Conservation (phyloP, 2,329 filamentous ascomycete species). For the Volutella citrinella region DNA sequence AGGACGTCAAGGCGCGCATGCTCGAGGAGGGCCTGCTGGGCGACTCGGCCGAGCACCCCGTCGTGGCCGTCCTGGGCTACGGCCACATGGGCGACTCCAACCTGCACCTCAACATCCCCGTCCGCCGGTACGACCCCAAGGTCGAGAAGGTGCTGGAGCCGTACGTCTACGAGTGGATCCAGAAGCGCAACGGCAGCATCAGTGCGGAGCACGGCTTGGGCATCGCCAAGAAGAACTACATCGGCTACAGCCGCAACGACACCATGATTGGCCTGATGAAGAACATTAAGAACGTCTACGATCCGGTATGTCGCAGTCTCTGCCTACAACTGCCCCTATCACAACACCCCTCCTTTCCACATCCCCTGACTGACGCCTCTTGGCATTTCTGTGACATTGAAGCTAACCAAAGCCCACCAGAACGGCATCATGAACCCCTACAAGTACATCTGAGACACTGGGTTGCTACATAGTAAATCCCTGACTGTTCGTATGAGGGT, state of each 20-base stretch:
- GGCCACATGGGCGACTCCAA: constrained; percentile 98
- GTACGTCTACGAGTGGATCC: constrained; percentile 97
- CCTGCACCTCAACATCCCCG: constrained; percentile 86
- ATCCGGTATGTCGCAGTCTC: constrained; percentile 66
- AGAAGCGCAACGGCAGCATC: constrained; percentile 84
- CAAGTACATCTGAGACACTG: constrained; percentile 71
- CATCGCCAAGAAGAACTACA: constrained; percentile 91
- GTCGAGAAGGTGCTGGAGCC: constrained; percentile 89
- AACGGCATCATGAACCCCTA: constrained; percentile 99
- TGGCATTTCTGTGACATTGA: constrained; percentile 2
- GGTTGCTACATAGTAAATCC: no score
- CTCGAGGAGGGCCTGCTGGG: constrained; percentile 73
- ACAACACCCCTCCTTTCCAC: constrained; percentile 8
- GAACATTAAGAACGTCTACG: constrained; percentile 90
- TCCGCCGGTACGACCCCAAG: constrained; percentile 77
- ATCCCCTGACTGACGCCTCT: constrained; percentile 1
- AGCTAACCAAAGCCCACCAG: constrained; percentile 44
- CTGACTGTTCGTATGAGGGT: no score
- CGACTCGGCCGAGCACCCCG: constrained; percentile 71
- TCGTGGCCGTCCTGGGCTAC: constrained; percentile 89
- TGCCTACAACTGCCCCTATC: constrained; percentile 3
- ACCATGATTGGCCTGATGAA: constrained; percentile 90
- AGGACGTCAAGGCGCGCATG: constrained; percentile 75
- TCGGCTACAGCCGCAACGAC: constrained; percentile 86
- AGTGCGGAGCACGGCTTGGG: constrained; percentile 95